Evolutionary conservation across 192 early-diverging fungal species (phyloP), one percentile per base, ranked within the genome.

Genomic region (Rhizoclosmatium globosum): DNA sequence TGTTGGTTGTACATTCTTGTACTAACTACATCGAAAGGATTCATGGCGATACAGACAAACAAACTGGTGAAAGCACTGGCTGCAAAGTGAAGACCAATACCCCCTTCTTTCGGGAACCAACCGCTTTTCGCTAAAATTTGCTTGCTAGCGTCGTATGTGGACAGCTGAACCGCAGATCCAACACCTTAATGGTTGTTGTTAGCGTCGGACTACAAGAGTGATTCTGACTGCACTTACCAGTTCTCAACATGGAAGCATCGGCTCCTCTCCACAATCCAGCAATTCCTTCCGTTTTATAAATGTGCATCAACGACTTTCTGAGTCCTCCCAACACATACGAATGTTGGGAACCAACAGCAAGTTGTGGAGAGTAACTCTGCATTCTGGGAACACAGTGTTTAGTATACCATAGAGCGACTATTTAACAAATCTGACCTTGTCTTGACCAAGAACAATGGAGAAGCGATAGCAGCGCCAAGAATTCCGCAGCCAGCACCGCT

Each of bases 1-100:
- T 89, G 86, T 70, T 97, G 95, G 79, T 97, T 97, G 86, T 95
- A 98, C 94, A 98, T 97, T 61, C 97, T 89, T 3, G 95, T 96
- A 56, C 89, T 94, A 62, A 97, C 92, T 6, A 98, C 95, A 84
- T 99, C 97, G 74, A 97, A 96, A 19, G 97, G 96, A 71, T 99
- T 98, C 96, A 99, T 99, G 58, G 90, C 93, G 31, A 89, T 83
- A 79, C 94, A 95, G 17, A 97, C 93, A 77, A 95, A 92, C 70
- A 97, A 89, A 64, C 94, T 93, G 0, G 93, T 93, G 58, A 93
- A 83, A 87, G 96, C 85, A 81, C 91, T 92, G 2, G 94, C 91
- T 47, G 91, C 74, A 48, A 93, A 90, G 75, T 98, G 96, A 61
- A 94, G 89, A 9, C 86, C 53, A 31, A 91, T 85, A 68, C 90